Base-by-base conservation (phyloP, 116 monocot species). In the Iris pallida region DNA sequence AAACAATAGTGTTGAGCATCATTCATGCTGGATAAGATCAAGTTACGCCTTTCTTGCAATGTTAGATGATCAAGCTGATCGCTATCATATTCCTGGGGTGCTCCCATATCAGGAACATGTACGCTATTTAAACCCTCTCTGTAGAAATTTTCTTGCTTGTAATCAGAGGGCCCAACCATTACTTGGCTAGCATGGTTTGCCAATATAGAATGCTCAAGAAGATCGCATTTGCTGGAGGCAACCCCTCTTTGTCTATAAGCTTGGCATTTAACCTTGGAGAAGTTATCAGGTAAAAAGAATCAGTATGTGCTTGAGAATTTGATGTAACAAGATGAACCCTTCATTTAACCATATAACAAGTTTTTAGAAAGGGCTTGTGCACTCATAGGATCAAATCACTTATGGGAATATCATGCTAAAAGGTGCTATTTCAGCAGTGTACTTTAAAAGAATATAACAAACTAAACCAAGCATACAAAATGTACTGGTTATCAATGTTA, bases 21-120 rank as follows among this genome's bases (percentile, higher is more conserved):
- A 63, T 63, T 63, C 43, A 41, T 67, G 16, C n/a, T 67, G 67
- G 67, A 67, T 49, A 55, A 42, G 53, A 67, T 52, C 53, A 42
- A 42, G 7, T 55, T 67, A 54, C 54, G 54, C 43, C 53, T 53
- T 55, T 67, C 42, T 67, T 67, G 53, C 53, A 67, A 67, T 8
- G 41, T 67, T 8, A 67, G n/a, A 55, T 67, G 53, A 67, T 67
- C 67, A 16, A 54, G 42, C 67, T 67, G 42, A 12, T 55, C 53
- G n/a, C 7, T 42, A 9, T 13, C 49, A 13, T 30, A 30, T 63
- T 17, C 18, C 47, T 47, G 9, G 47, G 63, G 10, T 13, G 9
- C 19, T 47, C 19, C 63, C 47, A 47, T 54, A 16, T 19, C 67
- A 53, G 67, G 14, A 53, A 54, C 42, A 42, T 41, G 43, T 16